Evolutionary conservation across 306 rosid genomes (phyloP), one percentile per base, ranked within the genome.

Genomic region (Geum urbanum): DNA sequence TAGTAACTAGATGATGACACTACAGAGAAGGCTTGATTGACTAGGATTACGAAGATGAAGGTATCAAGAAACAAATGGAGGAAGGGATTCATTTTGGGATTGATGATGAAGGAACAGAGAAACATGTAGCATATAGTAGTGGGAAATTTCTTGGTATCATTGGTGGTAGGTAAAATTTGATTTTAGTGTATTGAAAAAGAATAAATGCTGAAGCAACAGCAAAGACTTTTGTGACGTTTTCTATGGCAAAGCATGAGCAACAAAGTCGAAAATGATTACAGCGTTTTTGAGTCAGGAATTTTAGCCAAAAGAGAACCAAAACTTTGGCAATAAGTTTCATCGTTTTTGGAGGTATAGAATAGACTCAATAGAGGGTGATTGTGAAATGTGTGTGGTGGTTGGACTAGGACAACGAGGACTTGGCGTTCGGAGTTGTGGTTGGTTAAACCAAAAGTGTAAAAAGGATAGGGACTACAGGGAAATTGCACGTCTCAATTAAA

Each of bases 1-100:
- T 78, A 86, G 61, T 78, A 88, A 49, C 82, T 77, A 27, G 61
- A 89, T 52, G 32, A 27, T 19, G 56, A 72, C 69, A 80, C 77
- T 6, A 62, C 37, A 37, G 81, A 79, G 62, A 72, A 65, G 67
- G 74, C 63, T 47, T 16, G 71, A 5, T 48, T 16, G 44, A 47
- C 48, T 19, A 76, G 70, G 74, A 49, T 37, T 66, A 71, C 54
- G 74, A 80, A 72, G 68, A 79, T 69, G 74, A 78, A 22, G 55
- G 41, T 27, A 3, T 65, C 7, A 19, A 74, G 11, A 63, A 22
- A 61, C 51, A 75, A 56, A 41, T 75, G 82, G 46, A 13, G 82
- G 46, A 13, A 62, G 67, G 63, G 63, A 35, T 63, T 59, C 85
- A 86, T 84, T 75, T 75, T 74, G 72, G 63, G 44, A 44, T 45